phyloP scores from a whole-genome alignment of 768 basidiomycete species.

The Suillus bovinus region DNA sequence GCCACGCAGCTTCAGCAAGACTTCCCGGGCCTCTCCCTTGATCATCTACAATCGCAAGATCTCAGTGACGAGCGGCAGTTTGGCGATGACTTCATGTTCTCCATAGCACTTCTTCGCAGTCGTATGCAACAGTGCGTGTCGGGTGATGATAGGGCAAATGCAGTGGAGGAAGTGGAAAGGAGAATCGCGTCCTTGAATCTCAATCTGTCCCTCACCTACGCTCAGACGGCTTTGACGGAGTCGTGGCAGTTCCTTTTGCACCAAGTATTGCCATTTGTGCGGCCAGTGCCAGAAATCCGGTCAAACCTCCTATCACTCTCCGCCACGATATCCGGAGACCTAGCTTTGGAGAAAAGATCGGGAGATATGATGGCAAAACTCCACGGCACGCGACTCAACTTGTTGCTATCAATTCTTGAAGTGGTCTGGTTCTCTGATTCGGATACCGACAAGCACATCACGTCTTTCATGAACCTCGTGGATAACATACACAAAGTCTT shows the following conservation, averaged over 20 bases:
- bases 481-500: conserved; percentile 64
- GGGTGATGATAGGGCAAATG: conserved; percentile 42
- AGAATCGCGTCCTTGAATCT: conserved; percentile 76
- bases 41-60: conserved; percentile 64
- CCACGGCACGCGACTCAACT: conserved; percentile 70
- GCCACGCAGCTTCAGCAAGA: conserved; percentile 45
- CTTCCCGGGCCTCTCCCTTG: conserved; percentile 63
- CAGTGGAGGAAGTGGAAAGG: conserved; percentile 51
- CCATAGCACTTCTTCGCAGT: conserved; percentile 54
- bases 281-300: conserved; percentile 49
- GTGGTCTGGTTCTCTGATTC: conserved; percentile 70
- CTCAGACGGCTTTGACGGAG: conserved; percentile 71
- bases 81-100: conserved; percentile 80
- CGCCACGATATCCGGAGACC: conserved; percentile 61
- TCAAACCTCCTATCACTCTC: conserved; percentile 61
- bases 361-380: conserved; percentile 87
- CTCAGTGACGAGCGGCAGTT: conserved; percentile 69
- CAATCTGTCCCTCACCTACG: conserved; percentile 82
- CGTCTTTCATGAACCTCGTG: conserved; percentile 62
- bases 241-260: conserved; percentile 78
- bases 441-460: conserved; percentile 54
- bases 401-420: conserved; percentile 79
- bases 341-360: conserved; percentile 65
- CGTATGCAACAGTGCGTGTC: conserved; percentile 48
- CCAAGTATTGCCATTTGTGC: conserved; percentile 61